Conservation (phyloP, 768 basidiomycete genomes). For the Lepiota brunneoincarnata region DNA sequence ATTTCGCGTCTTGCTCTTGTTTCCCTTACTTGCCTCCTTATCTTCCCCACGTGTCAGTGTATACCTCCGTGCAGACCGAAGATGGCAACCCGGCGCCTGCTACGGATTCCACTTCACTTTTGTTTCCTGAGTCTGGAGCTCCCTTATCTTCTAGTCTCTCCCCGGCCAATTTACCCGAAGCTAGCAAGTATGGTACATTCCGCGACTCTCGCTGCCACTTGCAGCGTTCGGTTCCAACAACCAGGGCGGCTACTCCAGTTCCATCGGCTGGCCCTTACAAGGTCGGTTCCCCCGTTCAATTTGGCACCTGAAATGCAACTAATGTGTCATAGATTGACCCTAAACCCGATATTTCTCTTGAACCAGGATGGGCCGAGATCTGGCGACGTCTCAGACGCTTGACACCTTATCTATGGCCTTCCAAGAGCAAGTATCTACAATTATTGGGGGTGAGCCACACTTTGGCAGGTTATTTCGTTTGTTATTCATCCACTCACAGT, state of each 20-base stretch:
- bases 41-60: slow-evolving; percentile 63
- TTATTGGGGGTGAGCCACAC: slow-evolving; percentile 53
- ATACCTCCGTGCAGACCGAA: slow-evolving; percentile 47
- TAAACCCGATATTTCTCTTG: slow-evolving; percentile 53
- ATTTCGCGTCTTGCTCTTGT: slow-evolving; percentile 62
- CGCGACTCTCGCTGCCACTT: slow-evolving; percentile 44
- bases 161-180: slow-evolving; percentile 32
- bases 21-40: slow-evolving; percentile 59
- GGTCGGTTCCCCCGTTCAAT: slow-evolving; percentile 23
- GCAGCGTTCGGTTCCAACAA: slow-evolving; percentile 51
- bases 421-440: slow-evolving; percentile 62
- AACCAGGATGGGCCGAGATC: slow-evolving; percentile 73
- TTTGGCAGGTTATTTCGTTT: neutral
- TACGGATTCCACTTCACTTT: slow-evolving; percentile 51
- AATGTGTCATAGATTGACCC: slow-evolving; percentile 27
- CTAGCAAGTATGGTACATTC: slow-evolving; percentile 79
- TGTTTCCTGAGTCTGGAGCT: slow-evolving; percentile 46
- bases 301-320: slow-evolving; percentile 2
- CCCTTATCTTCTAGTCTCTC: slow-evolving; percentile 52
- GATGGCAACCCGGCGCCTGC: slow-evolving; percentile 36
- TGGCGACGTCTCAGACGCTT: slow-evolving; percentile 62
- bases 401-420: slow-evolving; percentile 84
- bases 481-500: slow-evolving; percentile 30
- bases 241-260: slow-evolving; percentile 48
- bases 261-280: slow-evolving; percentile 41